These are phyloP conservation scores for Apiotrichum gracile DNA, from an alignment of 1,284 basidiomycete genomes.

Conservation along the genomic window DNA sequence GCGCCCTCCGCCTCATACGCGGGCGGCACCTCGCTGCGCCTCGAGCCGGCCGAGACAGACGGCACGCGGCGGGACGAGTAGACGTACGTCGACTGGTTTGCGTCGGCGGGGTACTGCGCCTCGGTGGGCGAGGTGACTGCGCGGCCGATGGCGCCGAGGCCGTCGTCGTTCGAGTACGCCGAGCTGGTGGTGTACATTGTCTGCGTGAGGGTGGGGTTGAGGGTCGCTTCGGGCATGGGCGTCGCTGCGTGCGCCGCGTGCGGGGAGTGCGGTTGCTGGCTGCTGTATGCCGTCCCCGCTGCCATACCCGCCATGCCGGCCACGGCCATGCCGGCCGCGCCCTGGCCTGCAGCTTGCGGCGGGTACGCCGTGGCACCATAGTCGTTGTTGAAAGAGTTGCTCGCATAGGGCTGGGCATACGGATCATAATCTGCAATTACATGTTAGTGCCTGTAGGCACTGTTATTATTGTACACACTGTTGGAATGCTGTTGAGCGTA, in stretches of 20 bases:
- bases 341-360: background rate
- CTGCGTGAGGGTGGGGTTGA: background rate
- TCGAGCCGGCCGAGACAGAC: too few relatives aligned
- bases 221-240: background rate
- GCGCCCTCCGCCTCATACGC: too few relatives aligned
- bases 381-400: conserved; percentile 7
- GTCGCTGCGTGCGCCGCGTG: background rate
- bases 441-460: background rate
- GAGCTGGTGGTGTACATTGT: background rate
- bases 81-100: background rate
- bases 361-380: conserved; percentile 7
- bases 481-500: conserved; percentile 7
- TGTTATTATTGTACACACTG: background rate
- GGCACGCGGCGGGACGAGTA: too few relatives aligned
- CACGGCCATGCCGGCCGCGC: background rate
- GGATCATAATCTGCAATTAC: background rate
- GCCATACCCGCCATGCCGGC: too few relatives aligned
- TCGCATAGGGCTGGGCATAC: conserved; percentile 16
- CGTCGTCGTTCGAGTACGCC: conserved; percentile 19
- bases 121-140: conserved; percentile 24
- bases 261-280: background rate
- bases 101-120: conserved; percentile 20
- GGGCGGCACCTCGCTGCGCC: too few relatives aligned
- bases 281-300: too few relatives aligned
- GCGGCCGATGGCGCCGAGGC: conserved; percentile 32